Evolutionary conservation across 2,329 filamentous ascomycete species (phyloP).

Genomic region (Sporothrix schenckii): DNA sequence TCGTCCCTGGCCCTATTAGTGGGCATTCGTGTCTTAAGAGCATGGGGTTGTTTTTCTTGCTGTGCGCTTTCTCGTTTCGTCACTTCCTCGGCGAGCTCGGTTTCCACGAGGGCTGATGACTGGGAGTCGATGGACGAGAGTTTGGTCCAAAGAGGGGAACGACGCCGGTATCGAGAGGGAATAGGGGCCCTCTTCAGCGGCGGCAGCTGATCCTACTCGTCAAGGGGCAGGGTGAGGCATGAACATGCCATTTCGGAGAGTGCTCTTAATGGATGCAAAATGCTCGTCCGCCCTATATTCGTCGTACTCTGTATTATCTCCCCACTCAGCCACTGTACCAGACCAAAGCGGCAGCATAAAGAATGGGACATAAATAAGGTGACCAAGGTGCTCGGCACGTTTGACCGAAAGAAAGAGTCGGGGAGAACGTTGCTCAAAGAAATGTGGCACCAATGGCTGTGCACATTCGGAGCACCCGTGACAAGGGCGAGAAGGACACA

Average conservation of each 20-base stretch:
- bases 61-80: background rate
- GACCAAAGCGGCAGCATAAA: constrained; percentile 10
- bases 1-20: constrained; percentile 25
- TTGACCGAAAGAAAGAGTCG: background rate
- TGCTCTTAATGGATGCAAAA: constrained; percentile 8
- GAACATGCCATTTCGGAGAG: constrained; percentile 14
- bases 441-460: constrained; percentile 27
- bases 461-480: background rate
- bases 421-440: constrained; percentile 9
- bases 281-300: background rate
- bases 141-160: constrained; percentile 3
- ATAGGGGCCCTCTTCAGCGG: background rate
- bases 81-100: too few relatives aligned
- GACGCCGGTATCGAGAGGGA: background rate
- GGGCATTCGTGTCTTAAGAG: background rate
- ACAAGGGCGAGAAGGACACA: background rate
- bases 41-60: constrained; percentile 22
- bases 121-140: background rate
- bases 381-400: background rate
- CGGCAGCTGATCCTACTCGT: constrained; percentile 22
- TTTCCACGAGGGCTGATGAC: background rate
- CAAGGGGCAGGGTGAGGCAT: background rate
- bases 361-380: constrained; percentile 22
- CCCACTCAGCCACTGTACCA: too few relatives aligned
- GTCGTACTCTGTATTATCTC: background rate